Base-by-base conservation (phyloP, 805 yeast species). In the Saccharomycopsis fodiens region DNA sequence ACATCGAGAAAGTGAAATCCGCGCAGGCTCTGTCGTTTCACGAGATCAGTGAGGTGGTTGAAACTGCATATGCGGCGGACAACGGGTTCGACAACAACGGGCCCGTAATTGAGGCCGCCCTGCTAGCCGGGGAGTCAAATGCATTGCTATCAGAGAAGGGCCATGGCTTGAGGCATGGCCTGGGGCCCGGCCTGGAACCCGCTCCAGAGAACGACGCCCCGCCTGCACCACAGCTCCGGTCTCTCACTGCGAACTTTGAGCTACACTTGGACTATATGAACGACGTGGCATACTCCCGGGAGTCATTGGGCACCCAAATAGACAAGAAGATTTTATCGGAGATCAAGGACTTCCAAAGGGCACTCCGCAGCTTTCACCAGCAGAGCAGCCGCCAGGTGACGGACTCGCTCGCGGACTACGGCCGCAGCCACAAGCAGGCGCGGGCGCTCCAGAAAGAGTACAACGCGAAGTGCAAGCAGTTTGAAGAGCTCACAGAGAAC, bases 191-290 rank as follows among this genome's bases (percentile, higher is more conserved):
- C n/a, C 17, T 32, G 5, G 36, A 32, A 32, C 36, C 20, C 17
- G 16, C 4, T 10, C 22, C 19, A 5, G 5, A 36, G 22, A 34
- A 34, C n/a, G 17, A 34, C 17, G 37, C 32, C 13, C 13, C 17
- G 37, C 12, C 37, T 4, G 41, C 21, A 35, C 47, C 50, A 12
- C 23, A 23, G 12, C 21, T 45, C 12, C 46, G 50, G 20, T 45
- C 50, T 4, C 32, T 49, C 16, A 29, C 42, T 3, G 45, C 50
- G 2, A 49, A 49, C 32, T 51, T 35, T 21, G 52, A 51, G 29
- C 30, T 45, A 12, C 52, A 51, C 32, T 41, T 48, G 38, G 52
- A 51, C 29, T 23, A 42, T 27, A 16, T 51, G 10, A 39, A 45
- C 12, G 54, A 51, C 29, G 35, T 51, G 5, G 27, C 47, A 15